A percentile compares a stretch with the other conserved stretches of the same genome.
Evolutionary conservation across 1,284 basidiomycete genomes (phyloP).

Genomic region (Pulchroboletus neoregius): DNA sequence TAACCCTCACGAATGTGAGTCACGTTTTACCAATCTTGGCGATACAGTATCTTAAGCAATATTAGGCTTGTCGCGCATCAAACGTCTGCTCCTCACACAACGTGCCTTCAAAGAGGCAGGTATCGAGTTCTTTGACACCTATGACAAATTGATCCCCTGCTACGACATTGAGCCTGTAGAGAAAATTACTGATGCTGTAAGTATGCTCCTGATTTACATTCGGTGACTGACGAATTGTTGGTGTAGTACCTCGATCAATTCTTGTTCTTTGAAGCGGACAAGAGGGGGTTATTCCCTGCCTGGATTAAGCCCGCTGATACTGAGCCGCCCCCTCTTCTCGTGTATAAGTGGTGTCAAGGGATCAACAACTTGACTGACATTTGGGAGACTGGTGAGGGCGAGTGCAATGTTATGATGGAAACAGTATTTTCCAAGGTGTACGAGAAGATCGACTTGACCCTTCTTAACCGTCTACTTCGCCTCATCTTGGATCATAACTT

Average conservation of each 20-base stretch:
- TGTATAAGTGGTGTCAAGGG: slow-evolving; percentile 97
- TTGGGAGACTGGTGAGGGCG: slow-evolving; percentile 95
- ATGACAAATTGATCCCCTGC: slow-evolving; percentile 96
- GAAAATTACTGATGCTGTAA: slow-evolving; percentile 93
- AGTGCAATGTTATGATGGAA: slow-evolving; percentile 97
- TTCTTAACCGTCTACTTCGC: slow-evolving; percentile 89
- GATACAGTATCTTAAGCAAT: slow-evolving; percentile 3
- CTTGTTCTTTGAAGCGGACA: slow-evolving; percentile 90
- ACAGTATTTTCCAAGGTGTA: slow-evolving; percentile 94
- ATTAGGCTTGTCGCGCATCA: slow-evolving; percentile 86
- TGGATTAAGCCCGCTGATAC: slow-evolving; percentile 99
- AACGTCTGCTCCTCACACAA: slow-evolving; percentile 90
- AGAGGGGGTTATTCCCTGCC: slow-evolving; percentile 91
- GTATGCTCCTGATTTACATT: slow-evolving; percentile 25
- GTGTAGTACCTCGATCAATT: slow-evolving; percentile 85
- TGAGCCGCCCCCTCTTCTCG: slow-evolving; percentile 91
- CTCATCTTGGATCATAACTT: slow-evolving; percentile 96
- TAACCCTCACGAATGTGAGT: slow-evolving; percentile 83
- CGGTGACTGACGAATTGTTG: slow-evolving; percentile 16
- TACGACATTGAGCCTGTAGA: slow-evolving; percentile 98
- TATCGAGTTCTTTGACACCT: slow-evolving; percentile 93
- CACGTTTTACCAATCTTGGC: neutral
- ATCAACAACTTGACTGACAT: slow-evolving; percentile 93
- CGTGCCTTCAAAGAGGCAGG: slow-evolving; percentile 97
- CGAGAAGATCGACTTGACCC: slow-evolving; percentile 94